These are phyloP conservation scores for Eucalyptus tenuipes DNA, from an alignment of 345 rosid species.

Conservation along the genomic window DNA sequence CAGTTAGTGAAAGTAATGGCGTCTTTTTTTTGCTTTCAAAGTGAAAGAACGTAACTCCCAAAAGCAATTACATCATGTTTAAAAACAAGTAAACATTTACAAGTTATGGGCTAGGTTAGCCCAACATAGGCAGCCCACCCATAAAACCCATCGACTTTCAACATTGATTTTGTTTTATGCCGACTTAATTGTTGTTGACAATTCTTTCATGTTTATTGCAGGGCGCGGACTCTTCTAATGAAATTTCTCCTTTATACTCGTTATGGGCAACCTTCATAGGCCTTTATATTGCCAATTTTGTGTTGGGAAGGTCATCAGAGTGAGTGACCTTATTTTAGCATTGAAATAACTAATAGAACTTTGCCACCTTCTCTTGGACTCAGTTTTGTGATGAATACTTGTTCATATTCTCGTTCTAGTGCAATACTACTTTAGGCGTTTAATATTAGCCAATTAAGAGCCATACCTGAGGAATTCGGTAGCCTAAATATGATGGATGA, in stretches of 20 bases:
- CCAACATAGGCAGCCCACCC: no score
- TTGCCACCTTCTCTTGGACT: not conserved
- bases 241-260: conserved; percentile 94
- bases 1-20: no score
- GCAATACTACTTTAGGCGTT: not conserved
- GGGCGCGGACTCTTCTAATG: conserved; percentile 73
- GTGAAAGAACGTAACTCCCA: not conserved
- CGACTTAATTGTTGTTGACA: not conserved
- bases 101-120: no score
- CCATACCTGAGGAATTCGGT: not conserved
- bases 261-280: conserved; percentile 97
- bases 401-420: not conserved
- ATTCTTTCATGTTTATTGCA: conserved; percentile 17
- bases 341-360: not conserved
- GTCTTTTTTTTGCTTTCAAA: no score
- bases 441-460: not conserved
- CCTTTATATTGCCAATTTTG: conserved; percentile 94
- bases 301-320: conserved; percentile 96
- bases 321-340: conserved; percentile 4
- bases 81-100: no score
- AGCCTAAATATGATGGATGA: not conserved
- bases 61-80: not conserved
- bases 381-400: not conserved
- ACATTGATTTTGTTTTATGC: no score
- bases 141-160: not conserved